Evolutionary conservation across 2,329 filamentous ascomycete genomes (phyloP).

Genomic region (Aspergillus flavus): DNA sequence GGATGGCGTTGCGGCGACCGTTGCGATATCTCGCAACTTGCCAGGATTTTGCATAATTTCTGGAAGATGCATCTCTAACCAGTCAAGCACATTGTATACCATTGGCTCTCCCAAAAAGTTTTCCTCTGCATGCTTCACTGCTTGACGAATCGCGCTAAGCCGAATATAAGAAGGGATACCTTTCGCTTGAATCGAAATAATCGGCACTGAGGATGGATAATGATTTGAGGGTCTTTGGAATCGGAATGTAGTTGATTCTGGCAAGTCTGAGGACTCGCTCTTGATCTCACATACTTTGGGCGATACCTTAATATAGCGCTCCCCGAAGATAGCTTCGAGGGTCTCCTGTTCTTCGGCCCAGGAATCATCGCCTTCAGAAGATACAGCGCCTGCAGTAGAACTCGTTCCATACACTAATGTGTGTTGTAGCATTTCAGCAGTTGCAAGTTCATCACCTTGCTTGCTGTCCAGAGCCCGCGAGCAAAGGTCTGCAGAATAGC

Average conservation of each 20-base stretch:
- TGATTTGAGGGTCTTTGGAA: conserved; percentile 68
- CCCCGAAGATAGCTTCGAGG: conserved; percentile 82
- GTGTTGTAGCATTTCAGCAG: conserved; percentile 78
- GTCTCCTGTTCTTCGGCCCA: conserved; percentile 88
- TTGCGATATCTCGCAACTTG: conserved; percentile 78
- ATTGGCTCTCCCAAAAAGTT: conserved; percentile 81
- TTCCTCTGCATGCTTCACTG: conserved; percentile 69
- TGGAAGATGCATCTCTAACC: conserved; percentile 84
- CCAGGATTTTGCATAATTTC: conserved; percentile 83
- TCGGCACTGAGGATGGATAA: conserved; percentile 71
- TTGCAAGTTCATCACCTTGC: conserved; percentile 70
- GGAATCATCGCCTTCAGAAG: conserved; percentile 50
- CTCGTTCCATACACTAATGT: conserved; percentile 59
- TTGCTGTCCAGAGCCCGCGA: conserved; percentile 73
- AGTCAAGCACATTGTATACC: conserved; percentile 87
- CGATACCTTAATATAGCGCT: conserved; percentile 65
- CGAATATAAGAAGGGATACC: conserved; percentile 89
- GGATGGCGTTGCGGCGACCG: conserved; percentile 63
- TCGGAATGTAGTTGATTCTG: conserved; percentile 57
- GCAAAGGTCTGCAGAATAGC: conserved; percentile 84
- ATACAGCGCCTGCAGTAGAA: conserved; percentile 16
- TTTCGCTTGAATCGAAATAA: conserved; percentile 69
- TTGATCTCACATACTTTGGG: conserved; percentile 70
- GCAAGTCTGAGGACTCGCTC: conserved; percentile 55
- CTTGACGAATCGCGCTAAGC: conserved; percentile 79